These are phyloP conservation scores for Orobanche coerulescens DNA, from an alignment of 257 asterid genomes.

Conservation along the genomic window DNA sequence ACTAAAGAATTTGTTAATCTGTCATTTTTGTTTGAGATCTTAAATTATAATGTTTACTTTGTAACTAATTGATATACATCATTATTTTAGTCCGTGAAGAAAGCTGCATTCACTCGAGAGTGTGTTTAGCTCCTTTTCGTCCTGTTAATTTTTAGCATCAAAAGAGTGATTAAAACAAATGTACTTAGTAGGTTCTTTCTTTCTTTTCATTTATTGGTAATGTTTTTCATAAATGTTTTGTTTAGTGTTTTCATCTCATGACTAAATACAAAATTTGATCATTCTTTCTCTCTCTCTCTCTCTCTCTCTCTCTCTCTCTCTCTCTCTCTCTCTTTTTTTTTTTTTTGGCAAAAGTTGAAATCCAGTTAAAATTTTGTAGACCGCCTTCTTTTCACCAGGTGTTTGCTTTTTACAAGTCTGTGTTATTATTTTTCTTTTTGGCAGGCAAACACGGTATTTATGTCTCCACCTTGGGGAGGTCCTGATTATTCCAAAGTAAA, in stretches of 20 bases:
- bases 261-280: not conserved
- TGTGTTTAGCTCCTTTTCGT: not conserved
- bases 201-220: not conserved
- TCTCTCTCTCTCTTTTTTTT: too few relatives aligned
- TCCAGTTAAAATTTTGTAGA: too few relatives aligned
- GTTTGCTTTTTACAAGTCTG: not conserved
- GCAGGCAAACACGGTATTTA: constrained; percentile 73
- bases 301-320: too few relatives aligned
- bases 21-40: not conserved
- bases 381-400: not conserved
- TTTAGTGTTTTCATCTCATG: not conserved
- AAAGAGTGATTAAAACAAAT: not conserved
- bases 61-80: not conserved
- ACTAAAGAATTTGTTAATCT: not conserved
- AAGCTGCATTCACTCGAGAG: constrained; percentile 1
- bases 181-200: not conserved
- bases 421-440: constrained; percentile 11
- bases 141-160: not conserved
- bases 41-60: not conserved
- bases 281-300: not conserved
- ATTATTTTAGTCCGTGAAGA: not conserved
- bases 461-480: constrained; percentile 99
- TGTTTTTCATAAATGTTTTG: not conserved
- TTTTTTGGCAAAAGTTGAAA: too few relatives aligned
- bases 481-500: constrained; percentile 71